Percentiles rank a stretch among this genome's conserved stretches.
These are phyloP conservation scores for Metschnikowia anglica DNA, from an alignment of 805 yeast species.

Conservation along the genomic window DNA sequence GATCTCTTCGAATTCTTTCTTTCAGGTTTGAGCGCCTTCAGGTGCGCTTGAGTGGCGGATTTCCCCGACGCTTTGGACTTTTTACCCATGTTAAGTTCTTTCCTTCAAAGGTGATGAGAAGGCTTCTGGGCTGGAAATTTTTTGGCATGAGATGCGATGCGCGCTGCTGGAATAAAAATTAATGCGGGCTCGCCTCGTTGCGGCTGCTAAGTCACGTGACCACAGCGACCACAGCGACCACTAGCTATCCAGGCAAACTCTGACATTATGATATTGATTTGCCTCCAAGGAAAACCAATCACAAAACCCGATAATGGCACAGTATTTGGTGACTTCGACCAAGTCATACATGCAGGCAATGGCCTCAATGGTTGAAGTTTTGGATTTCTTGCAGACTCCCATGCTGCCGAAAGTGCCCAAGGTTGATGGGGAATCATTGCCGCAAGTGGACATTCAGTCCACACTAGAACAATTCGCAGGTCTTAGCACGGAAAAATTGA, in stretches of 20 bases:
- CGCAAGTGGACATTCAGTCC: slow-evolving; percentile 27
- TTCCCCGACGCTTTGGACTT: slow-evolving; percentile 7
- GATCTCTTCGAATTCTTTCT: slow-evolving; percentile 21
- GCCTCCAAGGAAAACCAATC: background rate
- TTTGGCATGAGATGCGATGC: slow-evolving; percentile 18
- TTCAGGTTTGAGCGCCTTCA: background rate
- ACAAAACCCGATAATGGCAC: slow-evolving; percentile 28
- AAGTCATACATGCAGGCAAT: slow-evolving; percentile 78
- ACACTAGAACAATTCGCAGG: slow-evolving; percentile 40
- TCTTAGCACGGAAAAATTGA: slow-evolving; percentile 35
- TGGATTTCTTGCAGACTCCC: slow-evolving; percentile 23
- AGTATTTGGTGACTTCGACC: slow-evolving; percentile 57
- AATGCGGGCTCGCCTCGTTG: too few species aligned
- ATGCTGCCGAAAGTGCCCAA: slow-evolving; percentile 31
- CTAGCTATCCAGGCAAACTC: too few species aligned
- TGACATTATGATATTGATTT: too few species aligned
- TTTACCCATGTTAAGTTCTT: slow-evolving; percentile 8
- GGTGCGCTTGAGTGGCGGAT: background rate
- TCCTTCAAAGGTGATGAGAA: background rate
- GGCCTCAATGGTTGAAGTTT: slow-evolving; percentile 61
- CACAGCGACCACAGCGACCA: too few species aligned
- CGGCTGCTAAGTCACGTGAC: too few species aligned
- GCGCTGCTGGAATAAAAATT: slow-evolving; percentile 8
- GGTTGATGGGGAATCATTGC: slow-evolving; percentile 36
- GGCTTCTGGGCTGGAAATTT: slow-evolving; percentile 9